Percentiles rank a stretch among this genome's conserved stretches.
These are phyloP conservation scores for Gossypium australe DNA, from an alignment of 345 rosid genomes.

Conservation along the genomic window DNA sequence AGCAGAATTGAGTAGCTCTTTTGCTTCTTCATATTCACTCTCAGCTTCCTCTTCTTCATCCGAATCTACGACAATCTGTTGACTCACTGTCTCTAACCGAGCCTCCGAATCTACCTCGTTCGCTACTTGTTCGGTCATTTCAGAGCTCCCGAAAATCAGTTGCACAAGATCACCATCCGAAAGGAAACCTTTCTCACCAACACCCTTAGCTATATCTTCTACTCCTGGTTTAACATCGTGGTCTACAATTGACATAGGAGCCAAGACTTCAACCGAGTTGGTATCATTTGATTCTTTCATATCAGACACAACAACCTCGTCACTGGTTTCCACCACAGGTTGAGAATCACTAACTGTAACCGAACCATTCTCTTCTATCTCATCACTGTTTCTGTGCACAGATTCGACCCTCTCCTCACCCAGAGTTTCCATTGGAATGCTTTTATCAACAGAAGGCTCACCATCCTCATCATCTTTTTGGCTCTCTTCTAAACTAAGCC, in stretches of 20 bases:
- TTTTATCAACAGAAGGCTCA: conserved; percentile 18
- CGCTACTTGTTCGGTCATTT: conserved; percentile 9
- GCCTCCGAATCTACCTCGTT: conserved; percentile 12
- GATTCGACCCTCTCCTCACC: conserved; percentile 1
- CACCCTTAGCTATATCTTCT: not conserved
- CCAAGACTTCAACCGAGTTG: not conserved
- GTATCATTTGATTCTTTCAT: conserved; percentile 7
- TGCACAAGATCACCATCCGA: conserved; percentile 27
- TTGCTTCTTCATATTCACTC: conserved; percentile 19
- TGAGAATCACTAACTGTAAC: not conserved
- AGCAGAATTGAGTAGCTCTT: conserved; percentile 27
- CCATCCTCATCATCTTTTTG: conserved; percentile 15
- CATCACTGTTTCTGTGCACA: not conserved
- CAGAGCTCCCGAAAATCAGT: conserved; percentile 25
- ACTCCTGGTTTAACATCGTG: not conserved
- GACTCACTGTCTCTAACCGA: conserved; percentile 7
- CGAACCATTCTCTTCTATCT: conserved; percentile 3
- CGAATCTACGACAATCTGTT: conserved; percentile 14
- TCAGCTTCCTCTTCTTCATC: conserved; percentile 16
- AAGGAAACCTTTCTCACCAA: conserved; percentile 10
- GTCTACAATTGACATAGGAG: conserved; percentile 4
- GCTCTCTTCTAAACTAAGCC: conserved; percentile 8
- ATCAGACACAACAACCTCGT: not conserved
- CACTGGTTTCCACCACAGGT: not conserved
- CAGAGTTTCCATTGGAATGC: conserved; percentile 8